These are phyloP conservation scores for Gamsiella multidivaricata DNA, from an alignment of 192 early-diverging fungal genomes.

Conservation along the genomic window DNA sequence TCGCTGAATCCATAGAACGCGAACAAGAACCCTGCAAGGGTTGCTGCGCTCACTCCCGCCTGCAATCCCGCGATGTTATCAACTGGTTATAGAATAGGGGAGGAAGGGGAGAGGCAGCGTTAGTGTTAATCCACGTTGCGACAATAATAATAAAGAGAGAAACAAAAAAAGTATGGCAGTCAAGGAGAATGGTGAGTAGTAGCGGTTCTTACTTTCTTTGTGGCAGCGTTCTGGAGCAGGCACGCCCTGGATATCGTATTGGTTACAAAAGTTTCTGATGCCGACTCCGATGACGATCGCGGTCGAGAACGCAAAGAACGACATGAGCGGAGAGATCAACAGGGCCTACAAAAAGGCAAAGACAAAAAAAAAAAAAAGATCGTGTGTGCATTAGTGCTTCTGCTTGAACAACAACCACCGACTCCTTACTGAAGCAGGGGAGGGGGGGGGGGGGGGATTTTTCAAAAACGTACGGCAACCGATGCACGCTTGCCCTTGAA, in stretches of 20 bases:
- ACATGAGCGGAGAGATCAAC: slow-evolving; percentile 17
- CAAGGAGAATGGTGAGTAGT: too few relatives aligned
- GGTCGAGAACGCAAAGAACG: slow-evolving; percentile 25
- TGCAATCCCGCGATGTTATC: background rate
- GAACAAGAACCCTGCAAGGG: slow-evolving; percentile 25
- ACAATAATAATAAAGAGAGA: background rate
- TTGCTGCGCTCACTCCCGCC: slow-evolving; percentile 18
- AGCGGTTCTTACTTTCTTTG: background rate
- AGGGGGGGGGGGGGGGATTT: too few relatives aligned
- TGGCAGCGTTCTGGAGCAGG: slow-evolving; percentile 3
- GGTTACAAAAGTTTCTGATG: slow-evolving; percentile 18
- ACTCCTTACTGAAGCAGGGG: background rate
- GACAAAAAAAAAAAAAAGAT: background rate
- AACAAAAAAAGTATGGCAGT: background rate
- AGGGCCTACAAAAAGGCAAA: slow-evolving; percentile 20
- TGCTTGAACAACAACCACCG: too few relatives aligned
- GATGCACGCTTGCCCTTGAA: slow-evolving; percentile 48
- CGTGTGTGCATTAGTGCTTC: background rate
- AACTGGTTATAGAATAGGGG: background rate
- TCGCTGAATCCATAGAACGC: slow-evolving; percentile 40
- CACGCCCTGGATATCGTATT: background rate
- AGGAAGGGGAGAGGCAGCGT: too few relatives aligned
- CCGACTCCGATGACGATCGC: slow-evolving; percentile 35
- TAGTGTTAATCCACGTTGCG: too few relatives aligned
- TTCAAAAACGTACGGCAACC: slow-evolving; percentile 19